These are phyloP conservation scores for Phytophthora brassicae DNA, from an alignment of 352 stramenopile genomes.

Conservation along the genomic window DNA sequence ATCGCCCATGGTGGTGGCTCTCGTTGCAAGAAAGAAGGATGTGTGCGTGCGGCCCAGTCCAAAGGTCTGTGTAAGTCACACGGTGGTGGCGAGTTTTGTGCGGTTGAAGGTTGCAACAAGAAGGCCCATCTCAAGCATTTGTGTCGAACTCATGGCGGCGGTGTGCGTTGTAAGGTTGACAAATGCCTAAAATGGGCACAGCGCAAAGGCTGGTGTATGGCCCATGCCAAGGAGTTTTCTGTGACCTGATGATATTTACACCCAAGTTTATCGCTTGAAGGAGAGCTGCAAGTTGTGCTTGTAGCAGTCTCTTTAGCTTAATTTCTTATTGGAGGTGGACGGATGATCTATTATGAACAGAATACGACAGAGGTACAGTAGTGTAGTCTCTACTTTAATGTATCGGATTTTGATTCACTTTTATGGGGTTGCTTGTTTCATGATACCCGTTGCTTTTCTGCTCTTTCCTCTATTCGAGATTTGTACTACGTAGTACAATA, in stretches of 20 bases:
- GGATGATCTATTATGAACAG: conserved; percentile 32
- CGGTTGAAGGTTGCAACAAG: conserved; percentile 80
- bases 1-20: conserved; percentile 84
- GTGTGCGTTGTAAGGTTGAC: conserved; percentile 75
- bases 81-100: conserved; percentile 79
- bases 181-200: conserved; percentile 88
- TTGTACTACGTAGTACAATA: too few species aligned
- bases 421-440: too few species aligned
- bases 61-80: conserved; percentile 88
- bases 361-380: conserved; percentile 21
- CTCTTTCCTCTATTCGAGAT: too few species aligned
- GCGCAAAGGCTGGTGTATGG: conserved; percentile 89
- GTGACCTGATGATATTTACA: conserved; percentile 33
- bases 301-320: conserved; percentile 14
- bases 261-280: conserved; percentile 12
- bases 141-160: conserved; percentile 85
- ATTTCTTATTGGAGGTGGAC: conserved; percentile 34
- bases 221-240: conserved; percentile 80
- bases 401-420: conserved; percentile 28
- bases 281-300: not conserved
- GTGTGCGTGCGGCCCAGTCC: conserved; percentile 79
- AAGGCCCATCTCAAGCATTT: conserved; percentile 87
- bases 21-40: conserved; percentile 77
- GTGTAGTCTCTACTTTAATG: conserved; percentile 33
- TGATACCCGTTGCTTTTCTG: too few species aligned